Conservation (phyloP, 202 grass and related monocot genomes). For the Carex sylvatica region DNA sequence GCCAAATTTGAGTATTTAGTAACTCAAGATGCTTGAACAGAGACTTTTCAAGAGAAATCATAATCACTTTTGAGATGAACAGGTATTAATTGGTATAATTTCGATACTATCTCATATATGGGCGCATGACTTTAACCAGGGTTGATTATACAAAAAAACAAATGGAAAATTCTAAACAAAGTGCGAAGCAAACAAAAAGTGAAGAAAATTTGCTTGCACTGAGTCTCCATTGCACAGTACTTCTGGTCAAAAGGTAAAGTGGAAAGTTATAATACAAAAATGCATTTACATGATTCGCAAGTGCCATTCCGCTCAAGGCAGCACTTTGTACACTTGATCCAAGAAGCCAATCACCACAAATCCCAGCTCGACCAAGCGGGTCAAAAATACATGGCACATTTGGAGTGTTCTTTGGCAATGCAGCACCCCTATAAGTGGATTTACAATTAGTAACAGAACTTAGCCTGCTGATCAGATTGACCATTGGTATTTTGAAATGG, state of each 20-base stretch:
- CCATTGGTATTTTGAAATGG: background rate
- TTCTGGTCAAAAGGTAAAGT: background rate
- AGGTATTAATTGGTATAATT: background rate
- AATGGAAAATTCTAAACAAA: background rate
- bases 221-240: background rate
- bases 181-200: background rate
- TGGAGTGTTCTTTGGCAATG: conserved; percentile 76
- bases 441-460: background rate
- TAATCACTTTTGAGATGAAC: background rate
- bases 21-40: background rate
- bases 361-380: conserved; percentile 79
- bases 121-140: background rate
- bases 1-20: background rate
- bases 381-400: conserved; percentile 82
- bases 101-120: background rate
- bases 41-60: background rate
- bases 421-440: conserved; percentile 63
- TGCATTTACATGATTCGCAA: conserved; percentile 68
- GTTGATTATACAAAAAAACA: background rate
- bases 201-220: background rate
- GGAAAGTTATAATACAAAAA: background rate
- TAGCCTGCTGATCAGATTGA: conserved; percentile 8
- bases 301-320: conserved; percentile 68
- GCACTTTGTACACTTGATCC: conserved; percentile 89
- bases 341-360: conserved; percentile 91